Conservation (phyloP, 2,329 filamentous ascomycete species). For the Curvularia spicifera region DNA sequence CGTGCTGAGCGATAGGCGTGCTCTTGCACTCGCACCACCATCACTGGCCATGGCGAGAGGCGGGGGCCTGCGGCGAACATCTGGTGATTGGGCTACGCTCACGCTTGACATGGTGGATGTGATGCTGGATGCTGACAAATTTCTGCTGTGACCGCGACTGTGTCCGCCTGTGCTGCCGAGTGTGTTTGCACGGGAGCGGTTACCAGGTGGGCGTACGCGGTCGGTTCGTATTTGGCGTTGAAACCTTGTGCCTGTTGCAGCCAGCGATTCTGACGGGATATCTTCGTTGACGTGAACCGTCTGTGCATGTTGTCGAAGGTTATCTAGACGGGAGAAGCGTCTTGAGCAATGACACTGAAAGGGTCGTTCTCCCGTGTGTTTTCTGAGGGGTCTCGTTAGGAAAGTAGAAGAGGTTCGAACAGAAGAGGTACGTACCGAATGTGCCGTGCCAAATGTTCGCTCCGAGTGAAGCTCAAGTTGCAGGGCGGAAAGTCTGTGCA, state of each 20-base stretch:
- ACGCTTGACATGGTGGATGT: constrained; percentile 74
- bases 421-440: constrained; percentile 70
- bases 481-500: constrained; percentile 95
- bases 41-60: constrained; percentile 84
- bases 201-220: constrained; percentile 74
- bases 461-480: constrained; percentile 91
- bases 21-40: constrained; percentile 62
- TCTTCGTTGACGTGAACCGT: constrained; percentile 98
- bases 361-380: constrained; percentile 95
- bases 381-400: constrained; percentile 61
- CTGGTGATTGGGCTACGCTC: constrained; percentile 56
- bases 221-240: constrained; percentile 92
- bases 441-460: constrained; percentile 92
- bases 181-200: constrained; percentile 77
- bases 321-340: constrained; percentile 91
- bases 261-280: constrained; percentile 90
- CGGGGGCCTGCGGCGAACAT: constrained; percentile 72
- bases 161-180: constrained; percentile 74
- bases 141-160: constrained; percentile 78
- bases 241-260: constrained; percentile 88
- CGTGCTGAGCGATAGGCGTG: constrained; percentile 61
- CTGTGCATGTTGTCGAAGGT: constrained; percentile 93
- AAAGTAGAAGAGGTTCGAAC: constrained; percentile 7
- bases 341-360: constrained; percentile 96
- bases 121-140: constrained; percentile 88